Conservation (phyloP, 306 rosid genomes). For the Trifolium repens region DNA sequence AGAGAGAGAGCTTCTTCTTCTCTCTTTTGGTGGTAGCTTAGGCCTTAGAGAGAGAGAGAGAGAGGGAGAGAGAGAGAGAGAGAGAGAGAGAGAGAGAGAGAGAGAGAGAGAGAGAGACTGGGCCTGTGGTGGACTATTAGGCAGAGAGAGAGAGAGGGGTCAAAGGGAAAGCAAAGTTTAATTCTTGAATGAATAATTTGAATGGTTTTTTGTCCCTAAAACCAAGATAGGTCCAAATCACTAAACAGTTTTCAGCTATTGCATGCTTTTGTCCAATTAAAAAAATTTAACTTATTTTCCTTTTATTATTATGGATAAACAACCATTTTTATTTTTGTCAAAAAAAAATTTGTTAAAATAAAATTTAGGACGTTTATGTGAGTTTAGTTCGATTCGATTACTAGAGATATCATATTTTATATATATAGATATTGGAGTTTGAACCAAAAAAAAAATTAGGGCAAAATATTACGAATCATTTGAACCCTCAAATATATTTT, state of each 20-base stretch:
- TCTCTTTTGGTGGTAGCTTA: not conserved
- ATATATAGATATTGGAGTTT: too few relatives aligned
- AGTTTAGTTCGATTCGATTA: too few relatives aligned
- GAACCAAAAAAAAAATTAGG: too few relatives aligned
- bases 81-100: constrained; percentile 36
- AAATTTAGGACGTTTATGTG: too few relatives aligned
- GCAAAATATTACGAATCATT: too few relatives aligned
- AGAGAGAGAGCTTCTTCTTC: constrained; percentile 40
- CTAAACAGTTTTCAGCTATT: constrained; percentile 55
- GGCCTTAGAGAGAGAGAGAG: constrained; percentile 7
- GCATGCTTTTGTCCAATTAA: constrained; percentile 47
- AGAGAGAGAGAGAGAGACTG: constrained; percentile 35
- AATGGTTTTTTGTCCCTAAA: constrained; percentile 55
- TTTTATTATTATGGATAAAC: not conserved
- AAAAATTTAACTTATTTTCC: not conserved
- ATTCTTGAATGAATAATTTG: constrained; percentile 49
- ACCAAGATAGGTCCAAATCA: constrained; percentile 64
- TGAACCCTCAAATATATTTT: too few relatives aligned
- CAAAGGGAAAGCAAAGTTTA: constrained; percentile 58
- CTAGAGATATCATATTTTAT: too few relatives aligned
- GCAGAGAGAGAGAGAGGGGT: constrained; percentile 43
- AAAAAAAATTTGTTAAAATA: too few relatives aligned
- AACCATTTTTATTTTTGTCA: too few relatives aligned
- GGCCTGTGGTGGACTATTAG: constrained; percentile 56
- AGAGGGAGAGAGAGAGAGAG: not conserved